Evolutionary conservation across 129 eudicot genomes (phyloP), one percentile per base, ranked within the genome.

Genomic region (Solidago caesia): DNA sequence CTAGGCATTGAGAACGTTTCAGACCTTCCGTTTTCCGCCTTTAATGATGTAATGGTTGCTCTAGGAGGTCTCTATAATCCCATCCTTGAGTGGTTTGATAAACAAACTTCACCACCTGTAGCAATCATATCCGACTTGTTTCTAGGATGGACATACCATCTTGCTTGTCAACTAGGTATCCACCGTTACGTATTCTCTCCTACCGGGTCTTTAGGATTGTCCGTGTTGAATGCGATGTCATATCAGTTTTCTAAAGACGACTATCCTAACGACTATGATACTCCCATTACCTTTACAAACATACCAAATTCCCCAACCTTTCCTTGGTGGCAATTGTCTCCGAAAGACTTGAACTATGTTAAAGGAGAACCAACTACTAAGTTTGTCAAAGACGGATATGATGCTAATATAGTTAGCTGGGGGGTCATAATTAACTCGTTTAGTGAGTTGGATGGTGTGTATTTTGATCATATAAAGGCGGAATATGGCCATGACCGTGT

Each of bases 281-380:
- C n/a, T n/a, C n/a, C n/a, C n/a, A n/a, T n/a, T n/a, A 44, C 7
- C 4, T 86, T 88, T 14, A 25, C 74, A 0, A 71, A 77, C 1
- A 75, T 88, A 7, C 97, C 92, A 15, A 79, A 75, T 73, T 83
- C 70, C 46, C 97, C 96, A 0, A 25, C 8, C n/a, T 91, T 68
- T 82, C 85, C 84, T 6, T 91, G 92, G 91, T 86, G 87, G 87
- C 86, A 91, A 74, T 9, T 91, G 3, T 91, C 96, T 1, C 84
- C 88, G 6, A 44, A 88, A 27, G 88, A 71, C n/a, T 25, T 85
- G 97, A 7, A 68, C 66, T 71, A 73, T 39, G 78, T 66, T 1
- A 67, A 74, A 61, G 89, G 88, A 4, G 87, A 66, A 42, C 78
- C 74, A 0, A 21, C 13, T 27, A 76, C 88, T 63, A 86, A 84